phyloP scores from a whole-genome alignment of 2,329 filamentous ascomycete genomes.

The Pseudocercospora fijiensis region DNA sequence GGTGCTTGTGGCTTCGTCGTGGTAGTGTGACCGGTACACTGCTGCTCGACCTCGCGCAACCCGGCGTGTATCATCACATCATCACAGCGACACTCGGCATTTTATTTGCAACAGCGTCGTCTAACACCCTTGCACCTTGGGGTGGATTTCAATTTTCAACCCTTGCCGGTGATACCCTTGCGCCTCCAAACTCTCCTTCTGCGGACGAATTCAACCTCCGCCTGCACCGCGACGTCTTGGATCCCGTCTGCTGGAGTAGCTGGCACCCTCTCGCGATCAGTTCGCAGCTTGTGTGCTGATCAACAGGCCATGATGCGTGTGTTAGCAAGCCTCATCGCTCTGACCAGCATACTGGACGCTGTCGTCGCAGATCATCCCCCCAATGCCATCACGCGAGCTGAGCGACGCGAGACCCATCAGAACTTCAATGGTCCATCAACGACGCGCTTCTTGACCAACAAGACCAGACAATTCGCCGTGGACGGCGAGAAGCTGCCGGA shows the following conservation, averaged over 20 bases:
- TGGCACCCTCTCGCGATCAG: background rate
- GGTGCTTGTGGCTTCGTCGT: background rate
- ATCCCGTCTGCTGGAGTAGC: background rate
- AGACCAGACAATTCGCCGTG: conserved; percentile 28
- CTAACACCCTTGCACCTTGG: background rate
- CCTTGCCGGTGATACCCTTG: too few species aligned
- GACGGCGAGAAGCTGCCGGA: conserved; percentile 36
- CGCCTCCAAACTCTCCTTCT: too few species aligned
- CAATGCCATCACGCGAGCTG: background rate
- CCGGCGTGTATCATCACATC: background rate
- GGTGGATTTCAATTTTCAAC: background rate
- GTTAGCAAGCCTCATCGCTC: background rate
- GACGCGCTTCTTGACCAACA: conserved; percentile 15
- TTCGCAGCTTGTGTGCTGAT: background rate
- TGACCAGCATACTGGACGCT: background rate
- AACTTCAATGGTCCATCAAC: background rate
- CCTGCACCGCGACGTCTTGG: background rate
- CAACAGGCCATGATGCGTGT: background rate
- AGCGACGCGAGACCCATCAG: background rate
- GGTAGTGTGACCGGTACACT: background rate
- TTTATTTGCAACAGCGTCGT: background rate
- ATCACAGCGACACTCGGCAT: background rate
- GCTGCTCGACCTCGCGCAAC: too few species aligned
- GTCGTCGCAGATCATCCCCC: background rate
- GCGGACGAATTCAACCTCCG: background rate